Conservation (phyloP, 2,329 filamentous ascomycete species). For the Penicillium concentricum region DNA sequence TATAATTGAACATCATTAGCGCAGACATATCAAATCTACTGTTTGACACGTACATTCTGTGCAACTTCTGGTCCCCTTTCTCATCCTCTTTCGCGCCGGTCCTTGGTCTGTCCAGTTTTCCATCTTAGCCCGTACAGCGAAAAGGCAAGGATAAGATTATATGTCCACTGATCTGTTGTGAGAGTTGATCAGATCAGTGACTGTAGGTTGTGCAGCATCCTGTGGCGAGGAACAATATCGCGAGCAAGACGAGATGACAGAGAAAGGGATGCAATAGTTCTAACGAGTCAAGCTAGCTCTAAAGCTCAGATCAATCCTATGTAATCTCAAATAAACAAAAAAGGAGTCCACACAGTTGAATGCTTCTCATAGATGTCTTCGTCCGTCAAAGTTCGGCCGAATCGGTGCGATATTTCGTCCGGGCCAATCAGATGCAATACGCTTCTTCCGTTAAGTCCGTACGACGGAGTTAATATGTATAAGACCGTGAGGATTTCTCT, state of each 20-base stretch:
- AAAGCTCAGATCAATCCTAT: neutral
- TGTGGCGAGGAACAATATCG: neutral
- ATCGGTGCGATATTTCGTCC: neutral
- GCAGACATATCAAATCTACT: neutral
- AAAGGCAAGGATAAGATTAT: neutral
- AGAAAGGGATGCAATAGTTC: neutral
- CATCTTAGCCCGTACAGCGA: conserved; percentile 10
- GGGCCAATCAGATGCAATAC: neutral
- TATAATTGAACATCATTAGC: conserved; percentile 11
- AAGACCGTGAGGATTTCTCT: no score
- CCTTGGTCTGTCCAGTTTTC: conserved; percentile 29
- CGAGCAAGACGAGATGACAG: neutral
- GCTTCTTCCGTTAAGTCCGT: neutral
- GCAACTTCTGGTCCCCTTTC: conserved; percentile 46
- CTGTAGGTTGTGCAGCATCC: neutral
- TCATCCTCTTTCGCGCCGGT: conserved; percentile 44
- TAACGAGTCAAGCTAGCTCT: neutral
- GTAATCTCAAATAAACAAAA: neutral
- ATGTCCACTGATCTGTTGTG: neutral
- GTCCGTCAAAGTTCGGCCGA: conserved; percentile 25
- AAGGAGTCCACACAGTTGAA: neutral
- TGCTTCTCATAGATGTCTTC: conserved; percentile 5
- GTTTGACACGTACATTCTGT: conserved; percentile 35
- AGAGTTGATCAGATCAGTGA: neutral
- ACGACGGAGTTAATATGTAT: neutral